Evolutionary conservation across 1,284 basidiomycete species (phyloP).

Genomic region (Fistulina hepatica): DNA sequence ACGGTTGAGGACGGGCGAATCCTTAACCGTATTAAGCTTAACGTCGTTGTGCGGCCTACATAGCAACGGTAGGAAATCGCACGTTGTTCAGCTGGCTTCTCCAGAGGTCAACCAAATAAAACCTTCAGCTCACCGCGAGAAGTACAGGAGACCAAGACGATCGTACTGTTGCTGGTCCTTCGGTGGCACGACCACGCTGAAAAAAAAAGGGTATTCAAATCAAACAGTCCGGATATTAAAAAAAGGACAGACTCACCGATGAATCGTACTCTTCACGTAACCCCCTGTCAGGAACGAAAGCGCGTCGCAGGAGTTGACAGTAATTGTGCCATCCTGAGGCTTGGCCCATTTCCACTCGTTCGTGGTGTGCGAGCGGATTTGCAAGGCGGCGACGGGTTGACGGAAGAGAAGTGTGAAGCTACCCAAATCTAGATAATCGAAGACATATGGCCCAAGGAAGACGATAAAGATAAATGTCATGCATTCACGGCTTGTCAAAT

Average conservation of each 20-base stretch:
- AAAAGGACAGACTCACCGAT: constrained; percentile 22
- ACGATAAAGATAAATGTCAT: too few species aligned
- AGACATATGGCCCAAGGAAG: not conserved
- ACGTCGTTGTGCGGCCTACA: constrained; percentile 14
- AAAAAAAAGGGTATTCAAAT: too few species aligned
- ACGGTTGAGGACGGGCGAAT: constrained; percentile 14
- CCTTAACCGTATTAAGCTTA: constrained; percentile 28
- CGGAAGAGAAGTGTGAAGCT: constrained; percentile 35
- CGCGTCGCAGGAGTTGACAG: constrained; percentile 45
- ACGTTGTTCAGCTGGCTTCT: not conserved
- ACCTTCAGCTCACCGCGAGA: constrained; percentile 9
- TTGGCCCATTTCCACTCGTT: constrained; percentile 38
- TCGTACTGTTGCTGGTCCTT: constrained; percentile 22
- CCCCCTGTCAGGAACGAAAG: constrained; percentile 39
- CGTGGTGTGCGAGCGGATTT: constrained; percentile 28
- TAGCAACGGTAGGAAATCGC: too few species aligned
- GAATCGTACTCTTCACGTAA: constrained; percentile 42
- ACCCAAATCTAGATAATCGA: constrained; percentile 30
- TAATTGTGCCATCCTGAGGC: constrained; percentile 35
- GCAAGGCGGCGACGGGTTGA: constrained; percentile 35
- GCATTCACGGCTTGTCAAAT: too few species aligned
- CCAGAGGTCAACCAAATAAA: too few species aligned
- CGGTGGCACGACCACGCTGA: constrained; percentile 11
- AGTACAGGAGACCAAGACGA: constrained; percentile 23
- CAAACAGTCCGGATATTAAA: not conserved